Evolutionary conservation across 176 grass and related monocot species (phyloP).

Genomic region (Oryza nivara): DNA sequence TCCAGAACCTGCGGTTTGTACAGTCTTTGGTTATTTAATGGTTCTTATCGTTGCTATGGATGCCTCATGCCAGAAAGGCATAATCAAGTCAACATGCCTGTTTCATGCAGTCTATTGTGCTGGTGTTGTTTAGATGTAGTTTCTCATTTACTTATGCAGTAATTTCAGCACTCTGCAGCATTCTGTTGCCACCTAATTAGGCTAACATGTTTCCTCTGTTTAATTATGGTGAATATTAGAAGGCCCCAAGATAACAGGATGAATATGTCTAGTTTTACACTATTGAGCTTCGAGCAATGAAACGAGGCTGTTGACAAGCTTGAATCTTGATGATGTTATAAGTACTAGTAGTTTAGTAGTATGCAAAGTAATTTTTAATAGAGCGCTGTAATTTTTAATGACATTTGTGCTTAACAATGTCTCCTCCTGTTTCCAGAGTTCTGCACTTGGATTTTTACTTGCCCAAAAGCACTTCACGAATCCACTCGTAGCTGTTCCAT

Average conservation of each 20-base stretch:
- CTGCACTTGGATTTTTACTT: conserved; percentile 96
- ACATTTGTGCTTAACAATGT: conserved; percentile 18
- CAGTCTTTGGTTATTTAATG: conserved; percentile 8
- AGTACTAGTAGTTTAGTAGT: not conserved
- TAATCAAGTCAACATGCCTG: conserved; percentile 12
- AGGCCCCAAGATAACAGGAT: not conserved
- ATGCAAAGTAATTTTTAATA: not conserved
- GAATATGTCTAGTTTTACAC: conserved; percentile 27
- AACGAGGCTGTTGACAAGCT: conserved; percentile 1
- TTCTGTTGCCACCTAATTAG: not conserved
- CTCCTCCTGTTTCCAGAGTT: conserved; percentile 63
- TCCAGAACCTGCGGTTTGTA: conserved; percentile 26
- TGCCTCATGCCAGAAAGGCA: not conserved
- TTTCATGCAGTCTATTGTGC: not conserved
- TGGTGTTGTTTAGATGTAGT: not conserved
- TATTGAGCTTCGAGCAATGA: conserved; percentile 7
- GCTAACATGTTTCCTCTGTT: not conserved
- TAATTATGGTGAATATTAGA: conserved; percentile 10
- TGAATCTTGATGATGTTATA: conserved; percentile 7
- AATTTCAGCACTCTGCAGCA: not conserved
- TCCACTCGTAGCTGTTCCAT: conserved; percentile 95
- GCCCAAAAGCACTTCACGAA: conserved; percentile 98
- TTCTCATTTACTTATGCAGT: conserved; percentile 12
- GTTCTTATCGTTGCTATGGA: conserved; percentile 28
- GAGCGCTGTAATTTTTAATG: conserved; percentile 8